These are phyloP conservation scores for Diutina ranongensis DNA, from an alignment of 1,139 yeast species.

Conservation along the genomic window DNA sequence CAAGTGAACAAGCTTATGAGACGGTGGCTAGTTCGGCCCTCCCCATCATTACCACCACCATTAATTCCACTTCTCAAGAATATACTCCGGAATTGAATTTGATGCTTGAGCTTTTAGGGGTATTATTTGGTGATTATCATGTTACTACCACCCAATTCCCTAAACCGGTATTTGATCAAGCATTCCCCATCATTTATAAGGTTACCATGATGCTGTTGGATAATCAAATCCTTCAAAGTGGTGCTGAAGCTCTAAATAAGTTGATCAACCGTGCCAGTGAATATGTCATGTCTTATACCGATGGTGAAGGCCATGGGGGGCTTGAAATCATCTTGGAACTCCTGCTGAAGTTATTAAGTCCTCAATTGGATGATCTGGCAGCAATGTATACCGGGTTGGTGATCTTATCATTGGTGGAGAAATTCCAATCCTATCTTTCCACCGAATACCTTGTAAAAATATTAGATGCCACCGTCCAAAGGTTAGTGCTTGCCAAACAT, in stretches of 20 bases:
- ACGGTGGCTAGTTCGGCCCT: conserved; percentile 40
- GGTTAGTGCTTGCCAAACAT: conserved; percentile 56
- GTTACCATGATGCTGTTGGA: conserved; percentile 51
- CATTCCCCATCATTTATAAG: conserved; percentile 40
- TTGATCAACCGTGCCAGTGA: conserved; percentile 42
- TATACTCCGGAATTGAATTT: conserved; percentile 53
- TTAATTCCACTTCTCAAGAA: conserved; percentile 22
- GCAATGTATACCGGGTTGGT: conserved; percentile 66
- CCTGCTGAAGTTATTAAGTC: conserved; percentile 61
- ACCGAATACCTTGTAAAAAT: conserved; percentile 43
- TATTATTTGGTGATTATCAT: conserved; percentile 38
- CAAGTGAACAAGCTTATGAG: conserved; percentile 34
- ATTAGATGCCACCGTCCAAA: conserved; percentile 58
- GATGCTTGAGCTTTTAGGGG: conserved; percentile 53
- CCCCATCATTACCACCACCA: conserved; percentile 33
- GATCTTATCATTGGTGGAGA: conserved; percentile 51
- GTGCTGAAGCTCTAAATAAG: conserved; percentile 63
- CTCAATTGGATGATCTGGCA: conserved; percentile 66
- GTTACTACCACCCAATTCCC: conserved; percentile 25
- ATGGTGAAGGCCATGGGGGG: conserved; percentile 24
- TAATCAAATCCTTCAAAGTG: conserved; percentile 67
- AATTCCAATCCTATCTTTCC: conserved; percentile 42
- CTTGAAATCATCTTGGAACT: conserved; percentile 44
- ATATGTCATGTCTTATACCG: conserved; percentile 20
- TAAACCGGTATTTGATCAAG: conserved; percentile 31